Conservation (phyloP, 495 filamentous ascomycete species). For the Tuber umbilicatum region DNA sequence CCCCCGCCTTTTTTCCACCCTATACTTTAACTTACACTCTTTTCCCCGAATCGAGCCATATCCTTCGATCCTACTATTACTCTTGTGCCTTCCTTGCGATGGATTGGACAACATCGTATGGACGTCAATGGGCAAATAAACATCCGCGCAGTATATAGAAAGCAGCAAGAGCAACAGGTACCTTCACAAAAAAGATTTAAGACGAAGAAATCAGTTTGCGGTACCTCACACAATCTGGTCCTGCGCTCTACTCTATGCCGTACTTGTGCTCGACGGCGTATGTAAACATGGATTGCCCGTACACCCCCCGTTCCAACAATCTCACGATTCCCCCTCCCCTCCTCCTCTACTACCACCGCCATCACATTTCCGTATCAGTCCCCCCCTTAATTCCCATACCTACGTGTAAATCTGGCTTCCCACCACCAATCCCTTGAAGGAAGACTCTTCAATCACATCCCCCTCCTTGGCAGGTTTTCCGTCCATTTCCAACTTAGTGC, state of each 20-base stretch:
- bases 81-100: background rate
- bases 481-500: background rate
- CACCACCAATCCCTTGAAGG: background rate
- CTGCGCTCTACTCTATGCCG: background rate
- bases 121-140: background rate
- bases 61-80: slow-evolving; percentile 3
- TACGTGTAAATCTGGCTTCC: background rate
- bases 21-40: no score
- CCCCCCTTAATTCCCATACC: background rate
- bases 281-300: background rate
- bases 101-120: background rate
- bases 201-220: background rate
- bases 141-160: background rate
- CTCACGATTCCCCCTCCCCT: background rate
- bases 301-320: background rate
- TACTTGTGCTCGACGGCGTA: background rate
- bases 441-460: background rate
- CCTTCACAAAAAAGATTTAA: background rate
- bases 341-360: background rate
- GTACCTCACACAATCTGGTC: background rate
- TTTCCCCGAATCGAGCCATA: background rate
- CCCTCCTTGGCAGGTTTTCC: background rate
- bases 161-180: background rate
- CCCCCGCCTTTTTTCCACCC: background rate
- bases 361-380: background rate